Conservation (phyloP, 2,329 filamentous ascomycete species). For the Sporothrix inflata region DNA sequence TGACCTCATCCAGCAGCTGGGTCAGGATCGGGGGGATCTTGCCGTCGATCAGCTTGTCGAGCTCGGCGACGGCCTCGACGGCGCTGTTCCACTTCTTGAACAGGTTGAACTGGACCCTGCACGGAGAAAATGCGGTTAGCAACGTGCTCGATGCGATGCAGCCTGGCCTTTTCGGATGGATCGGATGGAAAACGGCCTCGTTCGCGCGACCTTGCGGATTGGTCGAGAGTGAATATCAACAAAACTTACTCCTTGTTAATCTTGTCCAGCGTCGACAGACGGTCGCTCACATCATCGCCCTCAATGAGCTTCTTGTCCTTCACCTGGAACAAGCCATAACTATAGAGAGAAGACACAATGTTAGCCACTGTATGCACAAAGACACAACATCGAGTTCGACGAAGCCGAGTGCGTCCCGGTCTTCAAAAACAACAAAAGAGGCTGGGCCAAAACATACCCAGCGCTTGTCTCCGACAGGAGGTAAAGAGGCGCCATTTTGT, state of each 20-base stretch:
- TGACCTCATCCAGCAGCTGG: conserved; percentile 81
- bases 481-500: conserved; percentile 77
- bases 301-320: conserved; percentile 98
- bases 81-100: conserved; percentile 98
- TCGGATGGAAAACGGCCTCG: too few species aligned
- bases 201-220: too few species aligned
- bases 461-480: conserved; percentile 93
- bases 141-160: not conserved
- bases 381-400: not conserved
- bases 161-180: not conserved
- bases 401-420: not conserved
- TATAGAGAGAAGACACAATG: conserved; percentile 46
- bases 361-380: conserved; percentile 37
- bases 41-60: conserved; percentile 83
- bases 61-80: conserved; percentile 85
- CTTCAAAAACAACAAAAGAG: not conserved
- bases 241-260: conserved; percentile 78
- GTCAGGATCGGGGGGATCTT: conserved; percentile 90
- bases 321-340: conserved; percentile 97
- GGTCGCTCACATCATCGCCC: conserved; percentile 72
- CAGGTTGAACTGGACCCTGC: conserved; percentile 89
- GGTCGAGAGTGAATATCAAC: not conserved
- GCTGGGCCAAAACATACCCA: conserved; percentile 54
- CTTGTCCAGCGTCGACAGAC: conserved; percentile 79
- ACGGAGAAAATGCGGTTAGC: not conserved